Conservation (phyloP, 1,284 basidiomycete species). For the Cutaneotrichosporon cyanovorans region DNA sequence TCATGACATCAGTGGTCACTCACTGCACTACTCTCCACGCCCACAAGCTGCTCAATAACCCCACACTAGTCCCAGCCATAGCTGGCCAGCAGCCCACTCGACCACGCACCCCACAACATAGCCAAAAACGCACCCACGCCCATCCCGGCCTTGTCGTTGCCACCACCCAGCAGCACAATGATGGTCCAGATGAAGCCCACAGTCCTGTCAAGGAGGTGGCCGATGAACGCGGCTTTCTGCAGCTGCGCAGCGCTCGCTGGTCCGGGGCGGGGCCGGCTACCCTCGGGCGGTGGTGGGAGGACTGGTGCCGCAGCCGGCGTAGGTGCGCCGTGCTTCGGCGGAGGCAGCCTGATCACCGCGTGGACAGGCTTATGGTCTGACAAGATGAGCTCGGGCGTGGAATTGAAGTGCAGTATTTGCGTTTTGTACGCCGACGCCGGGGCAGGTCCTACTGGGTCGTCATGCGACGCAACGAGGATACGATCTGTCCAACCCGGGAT, state of each 20-base stretch:
- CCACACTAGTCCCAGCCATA: too few relatives aligned
- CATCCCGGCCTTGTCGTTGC: conserved; percentile 33
- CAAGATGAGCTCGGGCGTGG: conserved; percentile 35
- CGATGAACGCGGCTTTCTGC: conserved; percentile 22
- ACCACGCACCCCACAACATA: conserved; percentile 41
- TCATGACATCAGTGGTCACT: too few relatives aligned
- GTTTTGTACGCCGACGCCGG: conserved; percentile 24
- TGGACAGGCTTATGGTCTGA: conserved; percentile 48
- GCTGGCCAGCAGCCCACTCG: conserved; percentile 24
- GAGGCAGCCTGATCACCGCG: conserved; percentile 33
- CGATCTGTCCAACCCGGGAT: conserved; percentile 92
- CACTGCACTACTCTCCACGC: too few relatives aligned
- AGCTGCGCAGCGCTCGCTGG: conserved; percentile 20
- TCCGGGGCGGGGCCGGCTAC: conserved; percentile 19
- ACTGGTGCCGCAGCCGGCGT: conserved; percentile 30
- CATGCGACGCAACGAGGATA: conserved; percentile 73
- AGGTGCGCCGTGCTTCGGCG: conserved; percentile 20
- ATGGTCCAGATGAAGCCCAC: conserved; percentile 40
- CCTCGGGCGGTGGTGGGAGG: conserved; percentile 26
- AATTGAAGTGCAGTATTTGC: conserved; percentile 30
- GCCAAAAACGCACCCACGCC: conserved; percentile 37
- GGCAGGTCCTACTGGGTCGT: conserved; percentile 47
- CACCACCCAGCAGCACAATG: conserved; percentile 35
- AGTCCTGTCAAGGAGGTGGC: conserved; percentile 28
- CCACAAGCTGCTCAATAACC: too few relatives aligned